phyloP scores from a whole-genome alignment of 2,329 filamentous ascomycete species.

The Colletotrichum noveboracense region DNA sequence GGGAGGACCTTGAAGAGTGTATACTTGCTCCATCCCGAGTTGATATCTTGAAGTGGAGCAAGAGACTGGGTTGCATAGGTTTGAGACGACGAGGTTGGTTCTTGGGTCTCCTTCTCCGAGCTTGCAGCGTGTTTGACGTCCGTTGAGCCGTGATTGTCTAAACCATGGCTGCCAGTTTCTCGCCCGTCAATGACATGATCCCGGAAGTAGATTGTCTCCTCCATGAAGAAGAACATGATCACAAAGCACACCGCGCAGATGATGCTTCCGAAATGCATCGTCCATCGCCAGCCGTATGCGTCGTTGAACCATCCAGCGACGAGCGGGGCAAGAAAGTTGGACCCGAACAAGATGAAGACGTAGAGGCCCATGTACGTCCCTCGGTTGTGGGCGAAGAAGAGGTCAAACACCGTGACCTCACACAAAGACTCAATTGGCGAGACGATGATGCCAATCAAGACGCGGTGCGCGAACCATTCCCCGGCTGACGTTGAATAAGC shows the following conservation, averaged over 20 bases:
- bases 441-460: neutral
- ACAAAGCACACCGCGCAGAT: neutral
- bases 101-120: neutral
- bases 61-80: neutral
- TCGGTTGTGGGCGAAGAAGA: neutral
- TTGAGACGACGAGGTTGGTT: neutral
- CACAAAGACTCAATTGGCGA: neutral
- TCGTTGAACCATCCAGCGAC: neutral
- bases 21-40: neutral
- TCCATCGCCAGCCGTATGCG: neutral
- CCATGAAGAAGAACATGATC: neutral
- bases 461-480: neutral
- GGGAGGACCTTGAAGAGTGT: neutral
- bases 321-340: neutral
- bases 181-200: neutral
- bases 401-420: neutral
- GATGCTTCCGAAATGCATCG: neutral
- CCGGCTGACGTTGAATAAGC: neutral
- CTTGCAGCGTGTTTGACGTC: neutral
- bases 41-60: neutral
- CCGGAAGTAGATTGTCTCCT: neutral
- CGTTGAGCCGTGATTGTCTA: rapidly evolving
- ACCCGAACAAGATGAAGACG: neutral
- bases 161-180: neutral
- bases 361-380: neutral